Evolutionary conservation across 345 rosid species (phyloP).

Genomic region (Eucalyptus guilfoylei): DNA sequence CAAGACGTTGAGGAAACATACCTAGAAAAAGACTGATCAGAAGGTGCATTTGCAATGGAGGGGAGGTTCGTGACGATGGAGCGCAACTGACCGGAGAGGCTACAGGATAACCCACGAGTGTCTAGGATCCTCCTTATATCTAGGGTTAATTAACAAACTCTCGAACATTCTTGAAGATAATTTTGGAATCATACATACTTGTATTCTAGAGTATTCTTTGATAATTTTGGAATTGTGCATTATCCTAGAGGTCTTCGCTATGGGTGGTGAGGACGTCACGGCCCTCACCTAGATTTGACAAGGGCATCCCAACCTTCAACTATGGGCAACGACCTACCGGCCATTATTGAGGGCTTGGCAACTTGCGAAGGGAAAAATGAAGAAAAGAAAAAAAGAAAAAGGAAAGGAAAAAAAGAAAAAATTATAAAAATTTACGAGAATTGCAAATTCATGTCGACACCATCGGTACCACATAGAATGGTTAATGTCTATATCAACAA

Average conservation of each 20-base stretch:
- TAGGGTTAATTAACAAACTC: neutral
- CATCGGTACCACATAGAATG: fast-evolving
- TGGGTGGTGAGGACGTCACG: fast-evolving
- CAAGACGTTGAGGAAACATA: neutral
- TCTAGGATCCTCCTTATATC: neutral
- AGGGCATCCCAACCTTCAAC: fast-evolving
- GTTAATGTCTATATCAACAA: fast-evolving
- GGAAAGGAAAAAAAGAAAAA: neutral
- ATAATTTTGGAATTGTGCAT: neutral
- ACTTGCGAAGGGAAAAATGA: fast-evolving
- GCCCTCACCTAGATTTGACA: neutral
- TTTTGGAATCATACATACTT: neutral
- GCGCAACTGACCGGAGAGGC: neutral
- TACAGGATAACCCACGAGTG: neutral
- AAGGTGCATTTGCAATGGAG: neutral
- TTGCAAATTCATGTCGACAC: fast-evolving
- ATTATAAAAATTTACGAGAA: neutral
- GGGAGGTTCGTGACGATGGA: neutral
- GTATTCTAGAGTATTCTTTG: neutral
- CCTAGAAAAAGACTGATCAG: neutral
- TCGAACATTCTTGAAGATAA: fast-evolving
- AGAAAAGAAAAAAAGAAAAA: neutral
- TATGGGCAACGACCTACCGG: fast-evolving
- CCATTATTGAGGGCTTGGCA: neutral
- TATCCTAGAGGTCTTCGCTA: fast-evolving